Evolutionary conservation across 1,284 basidiomycete species (phyloP), one percentile per base, ranked within the genome.

Genomic region (Fomitopsis betulina): DNA sequence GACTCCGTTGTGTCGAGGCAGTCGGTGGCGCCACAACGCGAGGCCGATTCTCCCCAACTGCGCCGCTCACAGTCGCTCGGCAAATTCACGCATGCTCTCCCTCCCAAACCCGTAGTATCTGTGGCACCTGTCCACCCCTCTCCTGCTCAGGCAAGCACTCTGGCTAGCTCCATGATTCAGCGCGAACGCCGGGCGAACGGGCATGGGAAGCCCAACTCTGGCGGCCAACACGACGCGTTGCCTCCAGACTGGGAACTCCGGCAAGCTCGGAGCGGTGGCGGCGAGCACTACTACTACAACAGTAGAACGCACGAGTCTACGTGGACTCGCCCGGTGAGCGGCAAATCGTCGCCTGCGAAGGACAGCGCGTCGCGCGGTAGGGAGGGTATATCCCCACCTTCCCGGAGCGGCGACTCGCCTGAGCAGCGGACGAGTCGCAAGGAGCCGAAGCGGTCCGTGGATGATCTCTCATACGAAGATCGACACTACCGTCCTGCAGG

Each of bases 51-150:
- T 37, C 63, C 67, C 50, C 62, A 62, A 15, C 59, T 66, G 47
- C 72, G 74, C 55, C 72, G 73, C 27, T 67, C 75, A 47, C 72
- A 70, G 54, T 64, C 72, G n/a, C 60, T 70, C 56, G 71, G 66
- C 42, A 71, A 70, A 49, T 67, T 81, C 50, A 83, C 79, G 10
- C 89, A 90, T 67, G 86, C 86, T 19, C 77, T 91, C 17, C 88
- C 88, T 23, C 83, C 89, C 3, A 91, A 91, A 70, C 89, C 88
- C 37, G 75, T 83, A 47, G 75, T 79, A 39, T 74, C 79, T 53
- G 77, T 69, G 58, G 76, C 83, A 27, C 79, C 83, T 66, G 70
- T 83, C 49, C 79, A 80, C 57, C 79, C 82, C 53, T 78, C 83
- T 66, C 80, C 83, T 59, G 78, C 82, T 50, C 85, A 87, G 78